A percentile compares a stretch with the other conserved stretches of the same genome.
phyloP scores from a whole-genome alignment of 208 protist species.

The Leishmania martiniquensis region DNA sequence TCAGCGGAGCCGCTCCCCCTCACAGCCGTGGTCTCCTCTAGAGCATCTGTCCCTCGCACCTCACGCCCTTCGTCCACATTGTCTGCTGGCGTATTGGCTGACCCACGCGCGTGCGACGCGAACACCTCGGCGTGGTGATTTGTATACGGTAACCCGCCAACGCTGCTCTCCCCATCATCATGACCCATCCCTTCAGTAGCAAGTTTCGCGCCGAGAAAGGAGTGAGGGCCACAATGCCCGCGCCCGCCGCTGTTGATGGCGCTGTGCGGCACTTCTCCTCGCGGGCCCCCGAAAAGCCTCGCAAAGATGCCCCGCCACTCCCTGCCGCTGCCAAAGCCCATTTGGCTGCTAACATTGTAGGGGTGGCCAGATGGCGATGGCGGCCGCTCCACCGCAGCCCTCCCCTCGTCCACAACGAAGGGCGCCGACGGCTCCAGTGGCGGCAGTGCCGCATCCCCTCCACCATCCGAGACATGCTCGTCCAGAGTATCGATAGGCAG shows the following conservation, averaged over 20 bases:
- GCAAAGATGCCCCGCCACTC: background rate
- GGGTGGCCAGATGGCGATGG: slow-evolving; percentile 2
- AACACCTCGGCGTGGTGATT: background rate
- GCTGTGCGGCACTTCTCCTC: background rate
- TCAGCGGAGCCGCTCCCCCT: background rate
- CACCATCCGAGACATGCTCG: background rate
- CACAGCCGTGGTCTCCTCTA: background rate
- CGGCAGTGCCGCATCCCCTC: background rate
- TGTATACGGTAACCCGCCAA: background rate
- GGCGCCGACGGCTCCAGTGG: background rate
- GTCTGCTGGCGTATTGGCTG: background rate
- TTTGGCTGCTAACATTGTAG: background rate
- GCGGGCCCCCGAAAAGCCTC: background rate
- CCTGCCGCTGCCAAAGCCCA: background rate
- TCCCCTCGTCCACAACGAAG: background rate
- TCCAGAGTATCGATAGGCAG: background rate
- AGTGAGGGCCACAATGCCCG: background rate
- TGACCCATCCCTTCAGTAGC: background rate
- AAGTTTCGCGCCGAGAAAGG: background rate
- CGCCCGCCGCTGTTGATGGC: background rate
- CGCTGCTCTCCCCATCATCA: background rate
- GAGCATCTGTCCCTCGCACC: background rate
- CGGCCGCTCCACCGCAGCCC: background rate
- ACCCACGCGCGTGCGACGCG: background rate
- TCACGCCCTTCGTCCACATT: background rate